These are phyloP conservation scores for Gossypium mustelinum DNA, from an alignment of 345 rosid species.

Conservation along the genomic window DNA sequence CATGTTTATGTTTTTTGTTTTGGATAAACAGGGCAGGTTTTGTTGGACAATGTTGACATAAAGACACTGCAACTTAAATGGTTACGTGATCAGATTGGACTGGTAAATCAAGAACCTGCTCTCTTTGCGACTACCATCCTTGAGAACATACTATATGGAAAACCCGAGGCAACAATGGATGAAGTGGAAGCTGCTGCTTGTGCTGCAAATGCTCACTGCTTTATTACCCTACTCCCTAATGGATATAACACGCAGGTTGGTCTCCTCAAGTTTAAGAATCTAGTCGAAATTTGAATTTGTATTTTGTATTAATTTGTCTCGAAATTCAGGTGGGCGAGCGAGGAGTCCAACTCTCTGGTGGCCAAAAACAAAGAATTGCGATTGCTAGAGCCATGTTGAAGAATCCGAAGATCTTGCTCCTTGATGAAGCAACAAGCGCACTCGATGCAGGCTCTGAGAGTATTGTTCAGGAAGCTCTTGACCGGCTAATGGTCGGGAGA, in stretches of 20 bases:
- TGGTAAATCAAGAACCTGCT: slow-evolving; percentile 98
- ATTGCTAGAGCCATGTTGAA: slow-evolving; percentile 98
- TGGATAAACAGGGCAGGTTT: slow-evolving; percentile 68
- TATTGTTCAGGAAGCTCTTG: slow-evolving; percentile 97
- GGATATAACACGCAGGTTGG: slow-evolving; percentile 93
- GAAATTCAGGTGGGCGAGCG: slow-evolving; percentile 83
- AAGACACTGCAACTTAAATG: slow-evolving; percentile 84
- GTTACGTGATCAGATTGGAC: slow-evolving; percentile 87
- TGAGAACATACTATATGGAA: slow-evolving; percentile 87
- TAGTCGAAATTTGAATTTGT: background rate
- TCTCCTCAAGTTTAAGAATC: background rate
- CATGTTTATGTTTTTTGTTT: background rate
- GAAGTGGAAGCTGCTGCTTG: slow-evolving; percentile 94
- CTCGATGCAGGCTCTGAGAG: slow-evolving; percentile 98
- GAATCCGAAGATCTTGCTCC: slow-evolving; percentile 88
- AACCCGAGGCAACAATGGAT: slow-evolving; percentile 80
- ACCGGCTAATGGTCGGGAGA: slow-evolving; percentile 95
- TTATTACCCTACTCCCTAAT: slow-evolving; percentile 85
- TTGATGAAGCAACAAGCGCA: slow-evolving; percentile 99
- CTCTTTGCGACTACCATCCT: slow-evolving; percentile 93
- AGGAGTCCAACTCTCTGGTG: slow-evolving; percentile 96
- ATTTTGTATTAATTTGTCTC: background rate
- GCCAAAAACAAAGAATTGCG: slow-evolving; percentile 97
- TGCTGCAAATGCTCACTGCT: slow-evolving; percentile 94
- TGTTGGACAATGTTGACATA: slow-evolving; percentile 85